Conservation (phyloP, 1,284 basidiomycete species). For the Grifola frondosa region DNA sequence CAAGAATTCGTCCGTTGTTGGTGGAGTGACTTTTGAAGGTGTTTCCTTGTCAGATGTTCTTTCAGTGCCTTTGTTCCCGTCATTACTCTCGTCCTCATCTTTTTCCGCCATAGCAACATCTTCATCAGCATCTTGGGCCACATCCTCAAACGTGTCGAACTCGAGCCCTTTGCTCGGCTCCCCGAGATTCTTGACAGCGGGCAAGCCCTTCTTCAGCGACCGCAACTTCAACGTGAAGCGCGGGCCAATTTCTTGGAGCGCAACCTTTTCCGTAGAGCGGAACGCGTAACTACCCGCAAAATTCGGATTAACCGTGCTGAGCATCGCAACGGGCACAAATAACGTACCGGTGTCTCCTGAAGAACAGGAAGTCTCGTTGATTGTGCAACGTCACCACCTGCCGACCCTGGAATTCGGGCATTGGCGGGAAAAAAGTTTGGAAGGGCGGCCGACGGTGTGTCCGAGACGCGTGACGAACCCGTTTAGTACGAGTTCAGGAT, state of each 20-base stretch:
- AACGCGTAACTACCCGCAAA: constrained; percentile 79
- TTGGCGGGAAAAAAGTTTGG: constrained; percentile 92
- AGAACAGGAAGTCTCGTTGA: constrained; percentile 98
- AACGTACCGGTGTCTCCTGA: constrained; percentile 85
- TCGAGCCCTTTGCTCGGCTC: constrained; percentile 56
- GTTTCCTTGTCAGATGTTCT: constrained; percentile 25
- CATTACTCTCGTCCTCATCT: constrained; percentile 6
- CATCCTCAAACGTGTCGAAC: constrained; percentile 56
- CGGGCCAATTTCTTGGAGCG: constrained; percentile 97
- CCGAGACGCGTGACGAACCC: constrained; percentile 94
- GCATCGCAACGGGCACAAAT: constrained; percentile 5
- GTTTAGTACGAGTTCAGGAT: constrained; percentile 95
- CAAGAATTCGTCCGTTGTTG: constrained; percentile 67
- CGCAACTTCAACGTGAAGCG: constrained; percentile 94
- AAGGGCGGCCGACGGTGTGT: constrained; percentile 89
- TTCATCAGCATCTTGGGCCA: constrained; percentile 31
- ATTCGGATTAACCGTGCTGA: not conserved
- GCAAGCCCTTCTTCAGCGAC: constrained; percentile 87
- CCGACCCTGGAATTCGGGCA: constrained; percentile 94
- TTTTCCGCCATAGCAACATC: constrained; percentile 18
- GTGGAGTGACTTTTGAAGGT: constrained; percentile 38
- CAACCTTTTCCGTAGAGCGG: constrained; percentile 86
- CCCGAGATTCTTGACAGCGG: constrained; percentile 70
- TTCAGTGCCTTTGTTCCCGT: not conserved
- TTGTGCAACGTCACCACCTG: constrained; percentile 98